phyloP scores from a whole-genome alignment of 2,329 filamentous ascomycete species.

The Lasiodiplodia citricola region DNA sequence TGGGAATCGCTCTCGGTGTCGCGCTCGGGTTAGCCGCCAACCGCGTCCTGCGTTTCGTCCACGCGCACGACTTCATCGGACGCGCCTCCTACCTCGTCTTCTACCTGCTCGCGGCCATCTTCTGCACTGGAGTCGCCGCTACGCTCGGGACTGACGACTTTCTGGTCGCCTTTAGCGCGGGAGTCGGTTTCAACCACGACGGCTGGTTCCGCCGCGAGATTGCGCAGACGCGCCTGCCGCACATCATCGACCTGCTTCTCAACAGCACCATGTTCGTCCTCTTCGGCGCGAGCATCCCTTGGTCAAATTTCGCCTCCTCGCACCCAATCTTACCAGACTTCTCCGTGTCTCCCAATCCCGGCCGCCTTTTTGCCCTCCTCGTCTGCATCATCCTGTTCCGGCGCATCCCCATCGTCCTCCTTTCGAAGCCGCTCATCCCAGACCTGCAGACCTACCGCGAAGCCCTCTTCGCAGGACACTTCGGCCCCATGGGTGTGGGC shows the following conservation, averaged over 20 bases:
- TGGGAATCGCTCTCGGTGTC: conserved; percentile 56
- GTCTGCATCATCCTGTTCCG: conserved; percentile 58
- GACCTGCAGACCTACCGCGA: conserved; percentile 57
- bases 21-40: conserved; percentile 56
- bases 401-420: conserved; percentile 58
- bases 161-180: conserved; percentile 61
- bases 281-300: conserved; percentile 62
- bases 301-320: conserved; percentile 46
- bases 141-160: conserved; percentile 62
- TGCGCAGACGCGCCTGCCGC: conserved; percentile 52
- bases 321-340: not conserved
- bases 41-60: conserved; percentile 54
- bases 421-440: conserved; percentile 54
- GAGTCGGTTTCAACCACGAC: conserved; percentile 60
- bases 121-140: conserved; percentile 58
- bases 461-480: conserved; percentile 62
- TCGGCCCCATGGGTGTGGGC: conserved; percentile 63
- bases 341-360: conserved; percentile 46
- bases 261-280: conserved; percentile 63
- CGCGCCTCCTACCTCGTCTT: conserved; percentile 59
- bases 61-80: conserved; percentile 53
- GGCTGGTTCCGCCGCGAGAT: conserved; percentile 55
- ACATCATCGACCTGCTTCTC: conserved; percentile 61
- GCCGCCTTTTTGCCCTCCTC: conserved; percentile 52
- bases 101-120: conserved; percentile 60